Percentiles rank a stretch among this genome's conserved stretches.
Conservation (phyloP, 139 green algal species). For the Chlamydomonas sp. region DNA sequence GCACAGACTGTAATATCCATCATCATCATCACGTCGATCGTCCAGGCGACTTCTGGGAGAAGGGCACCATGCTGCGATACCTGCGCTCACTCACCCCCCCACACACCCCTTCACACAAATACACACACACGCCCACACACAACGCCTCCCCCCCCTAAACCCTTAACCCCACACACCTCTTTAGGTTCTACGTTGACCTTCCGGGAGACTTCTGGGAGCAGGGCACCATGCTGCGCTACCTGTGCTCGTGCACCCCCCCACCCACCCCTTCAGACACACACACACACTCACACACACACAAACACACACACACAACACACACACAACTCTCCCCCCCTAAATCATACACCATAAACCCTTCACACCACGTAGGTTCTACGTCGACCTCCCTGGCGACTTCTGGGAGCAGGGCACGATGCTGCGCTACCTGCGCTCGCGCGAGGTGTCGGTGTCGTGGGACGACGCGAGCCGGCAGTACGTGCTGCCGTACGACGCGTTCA, state of each 20-base stretch:
- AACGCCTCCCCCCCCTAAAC: too few species aligned
- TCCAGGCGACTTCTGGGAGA: slow-evolving; percentile 56
- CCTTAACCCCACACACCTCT: too few species aligned
- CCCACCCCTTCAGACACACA: too few species aligned
- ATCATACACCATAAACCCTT: too few species aligned
- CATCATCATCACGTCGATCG: slow-evolving; percentile 58
- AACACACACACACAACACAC: too few species aligned
- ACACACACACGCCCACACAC: too few species aligned
- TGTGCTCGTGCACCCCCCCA: slow-evolving; percentile 17
- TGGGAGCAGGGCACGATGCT: slow-evolving; percentile 48
- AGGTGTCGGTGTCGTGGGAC: slow-evolving; percentile 42
- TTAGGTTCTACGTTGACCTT: slow-evolving; percentile 12
- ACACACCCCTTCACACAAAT: too few species aligned
- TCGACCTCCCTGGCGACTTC: slow-evolving; percentile 58
- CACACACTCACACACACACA: too few species aligned
- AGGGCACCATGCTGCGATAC: slow-evolving; percentile 33
- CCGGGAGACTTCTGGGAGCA: slow-evolving; percentile 40
- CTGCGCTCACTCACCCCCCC: too few species aligned
- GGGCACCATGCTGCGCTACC: slow-evolving; percentile 38
- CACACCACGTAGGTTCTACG: slow-evolving; percentile 63
- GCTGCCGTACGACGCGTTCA: slow-evolving; percentile 37
- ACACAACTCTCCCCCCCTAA: too few species aligned
- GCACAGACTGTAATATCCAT: too few species aligned
- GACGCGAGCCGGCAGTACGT: slow-evolving; percentile 34
- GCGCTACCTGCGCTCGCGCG: slow-evolving; percentile 26